phyloP scores from a whole-genome alignment of 1,284 basidiomycete genomes.

The Meira nashicola region DNA sequence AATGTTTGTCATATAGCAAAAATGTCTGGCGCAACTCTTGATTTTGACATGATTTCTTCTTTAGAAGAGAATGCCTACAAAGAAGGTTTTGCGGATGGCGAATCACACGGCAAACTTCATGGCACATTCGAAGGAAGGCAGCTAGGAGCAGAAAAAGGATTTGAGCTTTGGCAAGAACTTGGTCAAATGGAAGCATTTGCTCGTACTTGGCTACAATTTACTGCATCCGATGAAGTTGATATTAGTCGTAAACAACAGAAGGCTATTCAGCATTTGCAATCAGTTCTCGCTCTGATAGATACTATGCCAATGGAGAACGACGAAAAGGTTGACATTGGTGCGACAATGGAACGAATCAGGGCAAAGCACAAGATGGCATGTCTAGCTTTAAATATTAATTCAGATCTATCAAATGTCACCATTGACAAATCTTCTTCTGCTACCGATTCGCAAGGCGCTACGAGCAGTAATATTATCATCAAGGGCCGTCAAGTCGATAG shows the following conservation, averaged over 20 bases:
- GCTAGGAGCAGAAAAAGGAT: constrained; percentile 82
- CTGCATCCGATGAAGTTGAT: background rate
- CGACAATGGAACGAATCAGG: constrained; percentile 74
- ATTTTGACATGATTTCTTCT: constrained; percentile 31
- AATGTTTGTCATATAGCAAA: background rate
- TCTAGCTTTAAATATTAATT: constrained; percentile 70
- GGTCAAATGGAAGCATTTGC: constrained; percentile 87
- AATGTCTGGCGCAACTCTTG: constrained; percentile 1
- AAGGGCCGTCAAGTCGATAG: no score
- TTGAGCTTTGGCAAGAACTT: constrained; percentile 93
- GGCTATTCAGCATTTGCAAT: constrained; percentile 62
- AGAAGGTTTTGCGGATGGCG: constrained; percentile 70
- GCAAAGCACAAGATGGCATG: constrained; percentile 83
- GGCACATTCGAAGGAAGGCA: constrained; percentile 88
- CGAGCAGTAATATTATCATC: no score
- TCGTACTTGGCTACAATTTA: constrained; percentile 60
- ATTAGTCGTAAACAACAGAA: constrained; percentile 51
- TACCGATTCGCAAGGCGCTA: no score
- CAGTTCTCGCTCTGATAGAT: constrained; percentile 64
- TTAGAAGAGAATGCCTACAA: constrained; percentile 63
- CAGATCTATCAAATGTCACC: constrained; percentile 38
- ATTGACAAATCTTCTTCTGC: no score
- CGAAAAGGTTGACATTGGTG: constrained; percentile 62
- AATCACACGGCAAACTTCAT: constrained; percentile 77
- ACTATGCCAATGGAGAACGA: constrained; percentile 63